Percentiles rank a stretch among this genome's conserved stretches.
These are phyloP conservation scores for Sarocladium strictum DNA, from an alignment of 2,329 filamentous ascomycete species.

Conservation along the genomic window DNA sequence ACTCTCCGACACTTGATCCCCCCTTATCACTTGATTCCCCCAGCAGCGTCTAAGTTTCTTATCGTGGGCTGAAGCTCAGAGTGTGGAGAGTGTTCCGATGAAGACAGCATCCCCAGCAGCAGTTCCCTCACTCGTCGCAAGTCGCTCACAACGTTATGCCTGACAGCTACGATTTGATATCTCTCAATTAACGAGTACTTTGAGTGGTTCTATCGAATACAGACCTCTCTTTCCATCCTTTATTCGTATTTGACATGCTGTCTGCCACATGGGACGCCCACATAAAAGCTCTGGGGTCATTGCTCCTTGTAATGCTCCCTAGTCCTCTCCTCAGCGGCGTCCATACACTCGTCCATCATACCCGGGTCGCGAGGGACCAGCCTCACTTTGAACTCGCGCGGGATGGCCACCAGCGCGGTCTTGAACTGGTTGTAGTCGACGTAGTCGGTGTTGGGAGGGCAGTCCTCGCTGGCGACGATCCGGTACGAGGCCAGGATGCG, in stretches of 20 bases:
- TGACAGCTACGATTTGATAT: too few species aligned
- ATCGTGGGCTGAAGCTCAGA: too few species aligned
- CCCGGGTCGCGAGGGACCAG: slow-evolving; percentile 43
- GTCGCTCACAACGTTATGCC: too few species aligned
- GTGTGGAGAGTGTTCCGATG: too few species aligned
- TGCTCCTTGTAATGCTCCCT: slow-evolving; percentile 40
- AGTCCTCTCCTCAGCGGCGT: slow-evolving; percentile 36
- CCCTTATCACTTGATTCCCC: too few species aligned
- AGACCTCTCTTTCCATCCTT: slow-evolving; percentile 10
- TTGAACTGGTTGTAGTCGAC: slow-evolving; percentile 58
- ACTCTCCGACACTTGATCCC: too few species aligned
- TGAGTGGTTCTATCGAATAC: slow-evolving; percentile 13
- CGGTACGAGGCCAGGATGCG: slow-evolving; percentile 42
- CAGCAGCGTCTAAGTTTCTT: too few species aligned
- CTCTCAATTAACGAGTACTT: too few species aligned
- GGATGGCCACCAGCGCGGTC: slow-evolving; percentile 53
- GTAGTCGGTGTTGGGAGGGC: slow-evolving; percentile 55
- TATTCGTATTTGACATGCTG: too few species aligned
- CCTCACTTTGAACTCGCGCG: slow-evolving; percentile 50
- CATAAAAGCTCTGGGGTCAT: not conserved
- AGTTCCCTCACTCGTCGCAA: too few species aligned
- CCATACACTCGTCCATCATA: slow-evolving; percentile 32
- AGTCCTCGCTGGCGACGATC: slow-evolving; percentile 38
- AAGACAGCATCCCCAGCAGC: too few species aligned
- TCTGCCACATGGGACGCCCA: too few species aligned